These are phyloP conservation scores for Heliosperma pusillum DNA, from an alignment of 148 eudicot genomes.

Conservation along the genomic window DNA sequence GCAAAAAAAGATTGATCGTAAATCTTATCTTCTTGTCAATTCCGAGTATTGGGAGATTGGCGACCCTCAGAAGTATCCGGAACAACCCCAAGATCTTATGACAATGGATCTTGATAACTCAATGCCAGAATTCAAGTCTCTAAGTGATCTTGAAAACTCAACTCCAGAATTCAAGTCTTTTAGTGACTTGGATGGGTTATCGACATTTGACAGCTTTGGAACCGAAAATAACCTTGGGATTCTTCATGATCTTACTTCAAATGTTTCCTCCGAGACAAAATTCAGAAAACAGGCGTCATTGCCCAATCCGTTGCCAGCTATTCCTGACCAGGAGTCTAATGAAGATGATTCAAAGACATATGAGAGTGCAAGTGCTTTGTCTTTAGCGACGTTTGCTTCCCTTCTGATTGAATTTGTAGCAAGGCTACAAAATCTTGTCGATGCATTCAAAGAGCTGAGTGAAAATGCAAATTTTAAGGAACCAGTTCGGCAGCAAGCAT, in stretches of 20 bases:
- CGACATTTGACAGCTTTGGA: slow-evolving; percentile 32
- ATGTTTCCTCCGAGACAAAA: slow-evolving; percentile 15
- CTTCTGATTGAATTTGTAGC: slow-evolving; percentile 79
- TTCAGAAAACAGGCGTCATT: slow-evolving; percentile 32
- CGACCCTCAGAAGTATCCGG: slow-evolving; percentile 22
- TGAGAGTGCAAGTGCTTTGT: slow-evolving; percentile 68
- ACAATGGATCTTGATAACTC: slow-evolving; percentile 31
- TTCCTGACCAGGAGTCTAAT: slow-evolving; percentile 26
- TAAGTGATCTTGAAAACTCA: slow-evolving; percentile 35
- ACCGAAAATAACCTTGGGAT: slow-evolving; percentile 8
- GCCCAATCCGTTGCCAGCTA: slow-evolving; percentile 26
- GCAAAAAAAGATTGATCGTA: slow-evolving; percentile 64
- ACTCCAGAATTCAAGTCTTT: slow-evolving; percentile 35
- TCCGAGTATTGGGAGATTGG: slow-evolving; percentile 75
- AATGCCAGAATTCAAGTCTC: slow-evolving; percentile 34
- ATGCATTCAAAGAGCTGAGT: slow-evolving; percentile 60
- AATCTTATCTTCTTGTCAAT: slow-evolving; percentile 71
- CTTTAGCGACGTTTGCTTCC: slow-evolving; percentile 69
- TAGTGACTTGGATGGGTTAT: slow-evolving; percentile 39
- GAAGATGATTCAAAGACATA: slow-evolving; percentile 53
- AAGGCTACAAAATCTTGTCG: slow-evolving; percentile 70
- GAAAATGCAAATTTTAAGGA: slow-evolving; percentile 62
- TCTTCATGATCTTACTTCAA: slow-evolving; percentile 8
- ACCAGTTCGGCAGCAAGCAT: slow-evolving; percentile 23
- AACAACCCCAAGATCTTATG: slow-evolving; percentile 33